Evolutionary conservation across 306 rosid species (phyloP), one percentile per base, ranked within the genome.

Genomic region (Mucuna pruriens): DNA sequence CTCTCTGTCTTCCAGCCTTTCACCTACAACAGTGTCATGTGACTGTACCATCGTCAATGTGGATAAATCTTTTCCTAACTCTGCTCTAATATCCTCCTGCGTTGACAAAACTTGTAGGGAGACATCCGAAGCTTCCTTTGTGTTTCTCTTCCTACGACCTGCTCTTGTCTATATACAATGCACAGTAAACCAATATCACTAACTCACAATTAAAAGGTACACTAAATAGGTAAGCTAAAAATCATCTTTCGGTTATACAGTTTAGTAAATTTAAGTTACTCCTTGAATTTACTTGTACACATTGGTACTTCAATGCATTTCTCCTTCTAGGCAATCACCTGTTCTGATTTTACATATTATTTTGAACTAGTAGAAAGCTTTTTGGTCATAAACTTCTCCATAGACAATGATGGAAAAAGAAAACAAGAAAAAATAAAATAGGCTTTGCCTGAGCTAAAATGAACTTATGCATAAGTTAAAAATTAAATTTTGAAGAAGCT

Each of bases 21-120:
- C 77, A 49, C 71, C 38, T 11, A 67, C 46, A 25, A 65, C 51
- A 51, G 23, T 49, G 33, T 84, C 85, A 78, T 62, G 39, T 19
- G 90, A 83, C 62, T 89, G 95, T n/a, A 74, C 88, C 83, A 83
- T 82, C 85, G 85, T 74, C 79, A 85, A 85, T 85, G 82, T 81
- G 66, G 98, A 88, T 22, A 88, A 80, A 74, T 90, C 95, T 76
- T 88, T 92, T 1, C 89, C 92, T 78, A 92, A 80, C 86, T 85
- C 85, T 77, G 89, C 42, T 76, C 87, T 86, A 71, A 64, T 88
- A 46, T 93, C 90, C 9, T 83, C 92, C 71, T 90, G 88, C 49
- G 75, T 77, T 10, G 87, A 81, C 26, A 51, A 72, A 79, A 39
- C 76, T 71, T 78, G 88, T 7, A 11, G 64, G 44, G 85, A 34